Evolutionary conservation across 768 basidiomycete species (phyloP), one percentile per base, ranked within the genome.

Genomic region (Phylloporus sp.): DNA sequence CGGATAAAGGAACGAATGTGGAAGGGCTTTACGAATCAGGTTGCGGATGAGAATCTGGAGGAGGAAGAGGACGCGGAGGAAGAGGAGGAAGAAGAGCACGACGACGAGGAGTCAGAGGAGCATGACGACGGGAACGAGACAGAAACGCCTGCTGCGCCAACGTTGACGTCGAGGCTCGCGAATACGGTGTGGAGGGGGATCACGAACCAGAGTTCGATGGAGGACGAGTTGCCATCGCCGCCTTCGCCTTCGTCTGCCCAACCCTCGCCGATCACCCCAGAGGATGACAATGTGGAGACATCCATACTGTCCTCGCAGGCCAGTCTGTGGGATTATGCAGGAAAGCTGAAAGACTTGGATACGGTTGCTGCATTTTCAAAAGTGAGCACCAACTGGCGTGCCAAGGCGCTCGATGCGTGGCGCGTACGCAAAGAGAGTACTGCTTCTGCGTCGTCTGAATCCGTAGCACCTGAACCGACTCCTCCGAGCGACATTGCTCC

Each of bases 121-220:
- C 49, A 58, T 13, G 73, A 71, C 17, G 73, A 74, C 7, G 70
- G 73, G 15, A 70, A 73, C 44, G 71, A 75, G 42, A 76, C 76
- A 5, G 75, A 78, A 59, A 71, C 67, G 0, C 65, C 61, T 42
- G 53, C 50, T 42, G 54, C 45, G 6, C 52, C 70, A 18, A 71
- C 74, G 11, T 50, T 82, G 42, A 75, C 77, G 6, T 71, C 79
- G 33, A 72, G 77, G 27, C 59, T 86, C 13, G 78, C 83, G 9
- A 78, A 68, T 46, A 79, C 77, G n/a, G 75, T 87, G 18, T 88
- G 85, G 86, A 74, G 76, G 59, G 86, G 86, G 4, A 80, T 88
- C 54, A 86, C 84, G 4, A 88, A 86, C 55, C 81, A 83, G 61
- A 76, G 75, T 48, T 78, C 83, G 3, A 84, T 84, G 84, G 84